These are phyloP conservation scores for Diaporthe sp. DNA, from an alignment of 2,329 filamentous ascomycete genomes.

Conservation along the genomic window DNA sequence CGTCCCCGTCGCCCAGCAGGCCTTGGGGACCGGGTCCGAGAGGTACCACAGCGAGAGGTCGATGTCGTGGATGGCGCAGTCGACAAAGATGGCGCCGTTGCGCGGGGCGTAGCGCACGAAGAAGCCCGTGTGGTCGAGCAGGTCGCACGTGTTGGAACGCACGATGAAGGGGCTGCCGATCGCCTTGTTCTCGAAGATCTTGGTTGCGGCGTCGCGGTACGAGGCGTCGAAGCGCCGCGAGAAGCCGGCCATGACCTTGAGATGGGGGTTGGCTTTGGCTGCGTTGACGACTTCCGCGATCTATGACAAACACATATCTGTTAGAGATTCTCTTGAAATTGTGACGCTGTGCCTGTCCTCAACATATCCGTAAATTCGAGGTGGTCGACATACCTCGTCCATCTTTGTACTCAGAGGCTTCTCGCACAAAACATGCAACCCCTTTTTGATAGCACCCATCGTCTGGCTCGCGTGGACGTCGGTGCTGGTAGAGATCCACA, in stretches of 20 bases:
- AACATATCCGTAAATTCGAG: neutral
- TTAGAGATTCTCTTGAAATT: neutral
- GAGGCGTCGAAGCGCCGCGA: slow-evolving; percentile 76
- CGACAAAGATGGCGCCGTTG: slow-evolving; percentile 78
- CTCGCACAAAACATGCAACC: slow-evolving; percentile 71
- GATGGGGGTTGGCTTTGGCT: slow-evolving; percentile 66
- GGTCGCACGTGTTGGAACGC: slow-evolving; percentile 77
- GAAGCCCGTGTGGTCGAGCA: slow-evolving; percentile 74
- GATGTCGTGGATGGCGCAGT: slow-evolving; percentile 80
- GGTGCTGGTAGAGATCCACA: slow-evolving; percentile 58
- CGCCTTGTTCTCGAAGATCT: slow-evolving; percentile 62
- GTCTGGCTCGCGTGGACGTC: slow-evolving; percentile 71
- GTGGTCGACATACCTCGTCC: slow-evolving; percentile 63
- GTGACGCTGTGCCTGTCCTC: neutral
- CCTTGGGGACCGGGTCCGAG: slow-evolving; percentile 67
- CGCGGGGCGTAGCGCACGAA: slow-evolving; percentile 77
- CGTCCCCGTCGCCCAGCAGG: slow-evolving; percentile 68
- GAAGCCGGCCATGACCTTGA: slow-evolving; percentile 78
- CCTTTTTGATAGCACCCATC: slow-evolving; percentile 67
- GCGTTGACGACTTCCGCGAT: slow-evolving; percentile 66
- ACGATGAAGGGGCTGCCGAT: slow-evolving; percentile 74
- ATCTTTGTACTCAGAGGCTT: slow-evolving; percentile 72
- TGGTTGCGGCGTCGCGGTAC: slow-evolving; percentile 71
- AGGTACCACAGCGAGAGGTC: slow-evolving; percentile 76
- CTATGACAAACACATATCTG: slow-evolving; percentile 55